Evolutionary conservation across 805 yeast species (phyloP).

Genomic region (Lachancea sp.): DNA sequence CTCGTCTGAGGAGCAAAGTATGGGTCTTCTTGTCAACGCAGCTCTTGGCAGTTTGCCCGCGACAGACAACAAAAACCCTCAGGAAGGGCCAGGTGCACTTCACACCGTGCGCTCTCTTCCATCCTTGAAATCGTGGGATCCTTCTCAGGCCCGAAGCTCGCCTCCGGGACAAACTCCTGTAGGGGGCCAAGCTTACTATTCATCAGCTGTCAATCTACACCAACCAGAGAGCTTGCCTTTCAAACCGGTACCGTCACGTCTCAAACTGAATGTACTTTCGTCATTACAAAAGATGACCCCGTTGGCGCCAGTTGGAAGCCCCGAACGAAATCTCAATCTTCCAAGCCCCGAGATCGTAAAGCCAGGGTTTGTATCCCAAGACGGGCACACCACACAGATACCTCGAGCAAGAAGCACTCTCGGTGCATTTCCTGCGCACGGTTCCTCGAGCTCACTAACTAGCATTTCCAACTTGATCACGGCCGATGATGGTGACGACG

Average conservation of each 20-base stretch:
- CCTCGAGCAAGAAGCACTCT: conserved; percentile 1
- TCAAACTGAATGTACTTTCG: conserved; percentile 35
- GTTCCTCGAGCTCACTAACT: conserved; percentile 17
- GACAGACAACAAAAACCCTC: not conserved
- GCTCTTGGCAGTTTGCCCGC: conserved; percentile 3
- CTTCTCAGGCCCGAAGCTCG: not conserved
- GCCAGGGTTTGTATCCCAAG: conserved; percentile 9
- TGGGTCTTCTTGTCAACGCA: conserved; percentile 9
- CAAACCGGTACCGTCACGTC: conserved; percentile 5
- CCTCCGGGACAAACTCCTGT: not conserved
- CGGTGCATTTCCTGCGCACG: conserved; percentile 18
- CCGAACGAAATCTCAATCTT: not conserved
- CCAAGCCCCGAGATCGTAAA: conserved; percentile 5
- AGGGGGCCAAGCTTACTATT: not conserved
- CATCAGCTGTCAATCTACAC: conserved; percentile 3
- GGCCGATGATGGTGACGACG: conserved; percentile 10
- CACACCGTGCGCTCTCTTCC: conserved; percentile 9
- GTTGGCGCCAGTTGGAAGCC: conserved; percentile 17
- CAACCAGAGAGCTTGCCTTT: not conserved
- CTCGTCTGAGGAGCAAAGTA: conserved; percentile 6
- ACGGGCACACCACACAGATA: conserved; percentile 2
- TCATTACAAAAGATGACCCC: conserved; percentile 64
- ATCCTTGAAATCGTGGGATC: conserved; percentile 4
- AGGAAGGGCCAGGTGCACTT: not conserved
- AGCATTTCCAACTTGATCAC: conserved; percentile 12